phyloP scores from a whole-genome alignment of 163 green algal genomes.

The Scenedesmus sp. region DNA sequence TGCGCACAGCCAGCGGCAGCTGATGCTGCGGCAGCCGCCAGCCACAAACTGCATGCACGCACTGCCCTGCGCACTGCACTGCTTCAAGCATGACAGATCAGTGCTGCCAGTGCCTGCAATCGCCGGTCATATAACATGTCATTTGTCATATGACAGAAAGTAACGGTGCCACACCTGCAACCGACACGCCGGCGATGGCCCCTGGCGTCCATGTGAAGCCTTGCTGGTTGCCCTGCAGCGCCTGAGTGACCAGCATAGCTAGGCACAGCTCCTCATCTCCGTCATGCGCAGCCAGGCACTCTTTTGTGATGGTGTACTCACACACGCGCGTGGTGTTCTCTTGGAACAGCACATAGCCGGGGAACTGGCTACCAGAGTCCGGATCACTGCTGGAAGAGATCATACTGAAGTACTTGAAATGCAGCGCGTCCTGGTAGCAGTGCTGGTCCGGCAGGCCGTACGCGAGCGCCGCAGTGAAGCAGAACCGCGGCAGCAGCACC shows the following conservation, averaged over 20 bases:
- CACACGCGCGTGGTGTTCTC: slow-evolving; percentile 47
- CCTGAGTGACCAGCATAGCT: slow-evolving; percentile 14
- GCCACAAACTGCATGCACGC: not conserved
- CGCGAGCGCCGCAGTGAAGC: slow-evolving; percentile 8
- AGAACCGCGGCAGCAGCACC: not conserved
- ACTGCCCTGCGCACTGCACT: not conserved
- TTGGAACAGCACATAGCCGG: slow-evolving; percentile 29
- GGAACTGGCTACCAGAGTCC: slow-evolving; percentile 1
- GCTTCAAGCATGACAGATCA: not conserved
- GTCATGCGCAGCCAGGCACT: not conserved
- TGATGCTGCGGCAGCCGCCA: too few species aligned
- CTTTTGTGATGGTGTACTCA: not conserved
- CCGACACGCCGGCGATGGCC: slow-evolving; percentile 7
- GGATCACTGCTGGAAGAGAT: slow-evolving; percentile 16
- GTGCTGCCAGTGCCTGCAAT: too few species aligned
- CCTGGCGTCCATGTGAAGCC: not conserved
- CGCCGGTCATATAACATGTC: too few species aligned
- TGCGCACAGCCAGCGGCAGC: not conserved
- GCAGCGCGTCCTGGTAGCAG: slow-evolving; percentile 11
- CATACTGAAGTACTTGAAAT: slow-evolving; percentile 38
- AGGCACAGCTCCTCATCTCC: slow-evolving; percentile 43
- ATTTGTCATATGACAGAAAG: not conserved
- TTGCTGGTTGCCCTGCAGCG: not conserved
- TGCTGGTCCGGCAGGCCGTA: not conserved
- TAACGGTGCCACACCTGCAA: slow-evolving; percentile 23